Evolutionary conservation across 768 basidiomycete species (phyloP), one percentile per base, ranked within the genome.

Genomic region (Gymnopilus dilepis): DNA sequence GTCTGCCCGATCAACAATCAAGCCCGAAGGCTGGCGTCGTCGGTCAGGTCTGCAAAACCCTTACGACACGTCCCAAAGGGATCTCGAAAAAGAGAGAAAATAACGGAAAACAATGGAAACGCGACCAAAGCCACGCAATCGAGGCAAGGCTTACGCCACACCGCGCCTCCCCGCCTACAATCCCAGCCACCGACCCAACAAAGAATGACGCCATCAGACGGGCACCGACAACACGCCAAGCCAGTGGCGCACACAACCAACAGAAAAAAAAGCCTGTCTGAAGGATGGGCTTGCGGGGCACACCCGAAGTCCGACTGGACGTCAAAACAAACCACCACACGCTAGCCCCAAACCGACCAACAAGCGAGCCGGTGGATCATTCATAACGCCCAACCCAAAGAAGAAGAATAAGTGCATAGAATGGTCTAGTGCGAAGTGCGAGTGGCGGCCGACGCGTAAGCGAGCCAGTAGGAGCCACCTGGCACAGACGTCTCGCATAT

Each of bases 131-230:
- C 9, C 13, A 15, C 26, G 31, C 21, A 48, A 9, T 26, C n/a
- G 34, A 38, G 47, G 21, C 24, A 40, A 28, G 47, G 45, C 24
- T 12, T 17, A 45, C 45, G 56, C 57, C 57, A 58, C 57, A 26
- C 57, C 57, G 57, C 57, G 37, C 33, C 45, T 37, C 34, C 22
- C 57, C 56, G 56, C 56, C 56, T 21, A 43, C 45, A 2, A 34
- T 15, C 13, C 6, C 11, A 33, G 13, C 38, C 43, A 34, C 19
- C 17, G 31, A 37, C 13, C 21, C 41, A 22, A 28, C 22, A 13
- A 1, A 9, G 6, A n/a, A 58, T 38, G 57, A 58, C 45, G 38
- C 47, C 21, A 45, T 28, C 33, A 37, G 12, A 33, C 13, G 15
- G 47, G 37, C 37, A 58, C 33, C 47, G 47, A 40, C 13, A 22